Conservation (phyloP, 768 basidiomycete species). For the Russula griseocarnosa region DNA sequence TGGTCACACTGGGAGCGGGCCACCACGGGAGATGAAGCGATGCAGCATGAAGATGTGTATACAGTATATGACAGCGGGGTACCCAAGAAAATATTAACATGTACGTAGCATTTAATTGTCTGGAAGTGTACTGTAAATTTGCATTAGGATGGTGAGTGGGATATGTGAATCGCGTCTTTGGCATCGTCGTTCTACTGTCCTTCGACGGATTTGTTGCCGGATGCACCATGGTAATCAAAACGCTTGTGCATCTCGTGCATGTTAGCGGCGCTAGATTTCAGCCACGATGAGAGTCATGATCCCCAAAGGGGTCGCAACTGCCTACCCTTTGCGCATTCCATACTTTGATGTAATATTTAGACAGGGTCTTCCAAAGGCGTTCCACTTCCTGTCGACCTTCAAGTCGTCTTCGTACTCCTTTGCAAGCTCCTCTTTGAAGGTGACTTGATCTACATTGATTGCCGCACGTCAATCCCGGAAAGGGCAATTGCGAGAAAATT, state of each 20-base stretch:
- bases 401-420: constrained; percentile 2
- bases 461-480: constrained; percentile 3
- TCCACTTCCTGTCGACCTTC: constrained; percentile 2
- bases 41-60: neutral
- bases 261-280: constrained; percentile 7
- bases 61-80: constrained; percentile 6
- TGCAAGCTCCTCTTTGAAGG: constrained; percentile 6
- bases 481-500: neutral
- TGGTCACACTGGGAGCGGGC: too few species aligned
- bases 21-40: too few species aligned
- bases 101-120: neutral
- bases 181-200: neutral
- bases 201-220: constrained; percentile 16
- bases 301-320: constrained; percentile 11
- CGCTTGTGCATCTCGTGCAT: constrained; percentile 13
- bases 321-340: constrained; percentile 18
- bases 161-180: neutral
- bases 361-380: constrained; percentile 11
- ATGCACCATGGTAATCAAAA: constrained; percentile 20
- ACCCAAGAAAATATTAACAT: constrained; percentile 8
- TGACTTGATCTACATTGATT: neutral
- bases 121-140: constrained; percentile 2
- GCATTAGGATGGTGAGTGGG: constrained; percentile 1
- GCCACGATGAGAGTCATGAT: constrained; percentile 13
- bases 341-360: constrained; percentile 23